Evolutionary conservation across 2,329 filamentous ascomycete species (phyloP), one percentile per base, ranked within the genome.

Genomic region (Monilinia fructigena): DNA sequence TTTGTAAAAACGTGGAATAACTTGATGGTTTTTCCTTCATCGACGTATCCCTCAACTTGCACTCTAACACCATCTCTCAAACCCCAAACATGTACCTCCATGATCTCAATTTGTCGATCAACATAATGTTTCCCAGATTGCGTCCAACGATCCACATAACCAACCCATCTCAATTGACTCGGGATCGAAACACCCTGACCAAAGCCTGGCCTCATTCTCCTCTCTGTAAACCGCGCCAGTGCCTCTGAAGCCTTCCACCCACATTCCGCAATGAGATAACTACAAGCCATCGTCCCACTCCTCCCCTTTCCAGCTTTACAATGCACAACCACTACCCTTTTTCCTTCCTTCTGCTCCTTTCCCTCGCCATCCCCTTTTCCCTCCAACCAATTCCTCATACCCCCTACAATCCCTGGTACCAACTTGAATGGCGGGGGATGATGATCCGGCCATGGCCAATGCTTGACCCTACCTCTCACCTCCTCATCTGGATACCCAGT

Each of bases 261-360:
- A 74, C 95, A 90, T 76, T 98, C 91, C 10, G 90, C 88, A 73
- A 99, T 95, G 67, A 99, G 81, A 76, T 97, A 98, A 72, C 90
- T 91, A 78, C 92, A 96, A 40, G 89, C 89, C 73, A 92, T 87
- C 0, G 92, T 97, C 4, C 95, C 95, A 70, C 92, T 96, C 61
- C 95, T 84, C 1, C 95, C 95, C 78, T 99, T 99, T 3, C 95
- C 95, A 1, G 95, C 95, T 77, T 98, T 98, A 81, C 95, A 98
- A 78, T 99, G 95, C 10, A 98, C 92, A 8, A 98, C 93, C 0
- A 89, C 89, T 0, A 98, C 92, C 45, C 92, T 83, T 48, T 74
- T 66, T 4, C 73, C 71, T 16, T 64, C 68, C 48, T 73, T 68
- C n/a, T 76, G 63, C 18, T 72, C 72, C 56, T 76, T 74, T 18